Evolutionary conservation across 2,329 filamentous ascomycete species (phyloP), one percentile per base, ranked within the genome.

Genomic region (Aspergillus transmontanensis): DNA sequence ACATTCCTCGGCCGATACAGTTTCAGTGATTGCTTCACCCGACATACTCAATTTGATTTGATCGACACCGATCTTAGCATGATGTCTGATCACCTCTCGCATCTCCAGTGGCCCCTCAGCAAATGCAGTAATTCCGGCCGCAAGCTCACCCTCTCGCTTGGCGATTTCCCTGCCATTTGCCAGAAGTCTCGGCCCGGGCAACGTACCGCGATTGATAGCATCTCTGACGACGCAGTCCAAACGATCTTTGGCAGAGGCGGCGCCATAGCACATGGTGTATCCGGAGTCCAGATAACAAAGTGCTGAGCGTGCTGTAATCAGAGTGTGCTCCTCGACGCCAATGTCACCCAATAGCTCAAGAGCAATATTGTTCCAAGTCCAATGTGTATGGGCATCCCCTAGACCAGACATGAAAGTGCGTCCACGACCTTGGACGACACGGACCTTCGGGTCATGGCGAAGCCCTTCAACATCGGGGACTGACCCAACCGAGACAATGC

Each of bases 141-240:
- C 78, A 0, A 85, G 71, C 14, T 82, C 82, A 0, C 82, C 83
- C 60, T 79, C 80, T 21, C 72, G 71, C 6, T 74, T 69, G 2
- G 81, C 80, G 59, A 85, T 83, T 67, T 85, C 83, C 62, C 81
- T 78, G 0, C 78, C 80, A 66, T 84, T 85, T 1, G 82, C 81
- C 0, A 84, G 74, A 59, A 77, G 82, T 19, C 82, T 73, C 3
- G 82, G 83, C 1, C 82, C 83, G 1, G 82, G 80, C 6, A 84
- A 78, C 58, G 80, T 72, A 0, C 82, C 83, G 1, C 76, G 75
- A 39, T 84, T 84, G 64, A 85, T 84, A 0, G 79, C 81, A 66
- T 84, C 77, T 34, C 82, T 72, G 50, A 84, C 77, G 2, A 83
- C 83, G 16, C 80, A 67, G 62, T 84, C 83, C 0, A 83, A 72